These are phyloP conservation scores for Aurantiochytrium sp. DNA, from an alignment of 108 stramenopile species.

Conservation along the genomic window DNA sequence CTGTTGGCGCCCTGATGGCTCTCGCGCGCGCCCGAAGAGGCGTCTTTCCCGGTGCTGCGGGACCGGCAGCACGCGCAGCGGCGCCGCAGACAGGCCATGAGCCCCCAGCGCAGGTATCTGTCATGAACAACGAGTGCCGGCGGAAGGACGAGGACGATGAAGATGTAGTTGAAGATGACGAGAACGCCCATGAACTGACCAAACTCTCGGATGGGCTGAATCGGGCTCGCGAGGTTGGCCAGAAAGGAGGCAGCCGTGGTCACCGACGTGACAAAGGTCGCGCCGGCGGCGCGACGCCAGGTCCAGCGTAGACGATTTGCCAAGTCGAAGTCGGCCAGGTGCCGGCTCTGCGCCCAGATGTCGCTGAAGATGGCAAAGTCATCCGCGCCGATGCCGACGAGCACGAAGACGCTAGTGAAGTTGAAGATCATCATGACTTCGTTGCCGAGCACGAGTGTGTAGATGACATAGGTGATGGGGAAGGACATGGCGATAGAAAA, in stretches of 20 bases:
- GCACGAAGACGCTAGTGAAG: neutral
- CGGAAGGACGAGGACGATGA: neutral
- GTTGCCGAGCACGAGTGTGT: neutral
- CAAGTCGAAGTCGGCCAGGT: neutral
- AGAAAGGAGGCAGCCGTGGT: neutral
- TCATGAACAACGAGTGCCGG: neutral
- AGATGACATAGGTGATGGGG: slow-evolving; percentile 21
- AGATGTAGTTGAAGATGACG: neutral
- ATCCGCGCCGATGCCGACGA: slow-evolving; percentile 18
- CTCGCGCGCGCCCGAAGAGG: no score
- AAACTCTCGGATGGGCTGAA: neutral
- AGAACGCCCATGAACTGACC: slow-evolving; percentile 24
- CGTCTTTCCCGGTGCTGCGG: no score
- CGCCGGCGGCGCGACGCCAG: neutral
- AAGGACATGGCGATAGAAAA: neutral
- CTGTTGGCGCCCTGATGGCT: no score
- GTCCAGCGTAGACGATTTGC: neutral
- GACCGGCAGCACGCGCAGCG: no score
- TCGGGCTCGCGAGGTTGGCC: slow-evolving; percentile 11
- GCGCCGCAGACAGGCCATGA: no score
- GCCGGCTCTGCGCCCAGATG: slow-evolving; percentile 15
- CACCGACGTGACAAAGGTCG: slow-evolving; percentile 4
- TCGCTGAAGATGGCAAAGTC: slow-evolving; percentile 11
- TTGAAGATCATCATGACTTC: slow-evolving; percentile 24
- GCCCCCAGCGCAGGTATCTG: neutral